Evolutionary conservation across 1,284 basidiomycete genomes (phyloP), one percentile per base, ranked within the genome.

Genomic region (Tausonia pullulans): DNA sequence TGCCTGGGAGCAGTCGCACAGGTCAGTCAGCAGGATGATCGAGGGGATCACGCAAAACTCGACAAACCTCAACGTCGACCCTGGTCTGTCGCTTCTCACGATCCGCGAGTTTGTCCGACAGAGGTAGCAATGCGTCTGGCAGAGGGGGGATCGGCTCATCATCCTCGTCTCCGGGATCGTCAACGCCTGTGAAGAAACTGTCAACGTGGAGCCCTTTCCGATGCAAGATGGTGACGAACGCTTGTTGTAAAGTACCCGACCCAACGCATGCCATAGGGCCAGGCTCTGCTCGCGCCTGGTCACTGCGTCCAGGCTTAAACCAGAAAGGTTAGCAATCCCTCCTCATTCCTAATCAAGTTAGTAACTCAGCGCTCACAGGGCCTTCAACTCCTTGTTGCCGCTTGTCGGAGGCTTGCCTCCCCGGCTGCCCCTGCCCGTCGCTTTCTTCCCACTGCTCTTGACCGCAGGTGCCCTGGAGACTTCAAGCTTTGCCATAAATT

Each of bases 191-290:
- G 61, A 11, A 5, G 27, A 14, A 14, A 16, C 11, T 9, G 39
- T 11, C 13, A 9, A 27, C 14, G 52, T 46, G 13, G n/a, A 7
- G 45, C 2, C 51, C 27, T 1, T 27, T 27, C 27, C 27, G 27
- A 46, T 51, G 44, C 46, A 4, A 58, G 57, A 40, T 46, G 48
- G 4, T 6, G 45, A 4, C 83, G 66, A 65, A 90, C 95, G 84
- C 76, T 98, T 99, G 75, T 96, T 98, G 75, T 95, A 98, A 60
- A 98, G 76, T 2, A 98, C 82, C 76, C 90, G 95, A 5, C 95
- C 96, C 49, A 99, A 78, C 6, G 97, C 79, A 77, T 98, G 96
- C 72, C 98, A 98, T 51, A 99, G 78, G 3, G 84, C 85, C 8
- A 99, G 78, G 63, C 86, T 88, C 70, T 91, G 87, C 71, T 98